Conservation (phyloP, 495 filamentous ascomycete species). For the Sabuloglossum arenarium region DNA sequence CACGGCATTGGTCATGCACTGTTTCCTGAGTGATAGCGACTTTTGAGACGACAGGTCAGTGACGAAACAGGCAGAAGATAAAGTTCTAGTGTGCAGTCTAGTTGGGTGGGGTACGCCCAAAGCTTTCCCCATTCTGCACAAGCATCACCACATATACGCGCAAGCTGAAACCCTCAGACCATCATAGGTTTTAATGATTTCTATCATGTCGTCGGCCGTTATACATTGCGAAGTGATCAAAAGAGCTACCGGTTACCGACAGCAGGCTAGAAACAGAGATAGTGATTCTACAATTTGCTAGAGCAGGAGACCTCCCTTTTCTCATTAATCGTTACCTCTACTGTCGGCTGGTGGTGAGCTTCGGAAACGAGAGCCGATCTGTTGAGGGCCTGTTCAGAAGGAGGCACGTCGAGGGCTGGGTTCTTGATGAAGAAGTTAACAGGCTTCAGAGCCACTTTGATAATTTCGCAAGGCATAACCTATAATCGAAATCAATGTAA, state of each 20-base stretch:
- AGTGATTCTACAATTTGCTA: neutral
- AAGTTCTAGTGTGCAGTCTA: neutral
- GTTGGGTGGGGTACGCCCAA: neutral
- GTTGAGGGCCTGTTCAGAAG: conserved; percentile 30
- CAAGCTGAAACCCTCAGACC: neutral
- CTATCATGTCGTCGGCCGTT: neutral
- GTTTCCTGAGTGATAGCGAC: neutral
- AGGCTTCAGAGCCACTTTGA: conserved; percentile 40
- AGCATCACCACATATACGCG: neutral
- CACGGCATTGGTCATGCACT: neutral
- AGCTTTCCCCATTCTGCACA: neutral
- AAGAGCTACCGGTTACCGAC: neutral
- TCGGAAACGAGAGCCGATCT: conserved; percentile 6
- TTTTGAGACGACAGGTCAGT: neutral
- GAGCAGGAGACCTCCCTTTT: neutral
- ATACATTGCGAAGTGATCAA: neutral
- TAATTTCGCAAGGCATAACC: conserved; percentile 46
- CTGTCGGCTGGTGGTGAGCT: neutral
- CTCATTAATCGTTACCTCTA: neutral
- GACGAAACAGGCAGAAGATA: neutral
- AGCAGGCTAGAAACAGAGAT: neutral
- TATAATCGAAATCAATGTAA: neutral
- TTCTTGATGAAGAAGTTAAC: conserved; percentile 58
- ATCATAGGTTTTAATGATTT: neutral
- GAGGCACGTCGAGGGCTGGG: conserved; percentile 54